Evolutionary conservation across 352 stramenopile genomes (phyloP), one percentile per base, ranked within the genome.

Genomic region (Lagenidium giganteum): DNA sequence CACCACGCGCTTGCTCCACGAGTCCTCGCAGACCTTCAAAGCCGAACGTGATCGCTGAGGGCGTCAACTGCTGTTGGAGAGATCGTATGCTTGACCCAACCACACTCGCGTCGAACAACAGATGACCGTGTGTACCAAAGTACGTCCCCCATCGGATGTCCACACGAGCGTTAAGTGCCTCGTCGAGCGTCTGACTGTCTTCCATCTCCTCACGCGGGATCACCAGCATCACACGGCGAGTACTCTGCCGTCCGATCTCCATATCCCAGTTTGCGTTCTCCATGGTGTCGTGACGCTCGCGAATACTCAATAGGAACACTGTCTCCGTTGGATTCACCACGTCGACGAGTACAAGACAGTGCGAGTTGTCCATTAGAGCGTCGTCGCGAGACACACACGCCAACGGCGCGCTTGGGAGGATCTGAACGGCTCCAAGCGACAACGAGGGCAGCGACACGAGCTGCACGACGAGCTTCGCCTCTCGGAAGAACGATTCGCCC

Each of bases 281-380:
- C 1, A 38, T 20, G 16, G 11, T 18, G 16, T 13, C 16, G 32
- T 38, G 32, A 20, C 11, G 11, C 16, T 38, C 32, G 13, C 43
- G 56, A 18, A 86, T 38, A 6, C 62, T 56, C 6, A 89, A 64
- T 20, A 53, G 51, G 51, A 89, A 89, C 3, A 63, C 67, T 5
- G 74, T 90, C 60, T 87, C 74, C 0, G 74, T 87, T 1, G 72
- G 78, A 49, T 90, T 90, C 21, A 64, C 51, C 2, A 90, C 41
- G 17, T 90, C 61, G 6, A 84, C 54, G 5, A 80, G 40, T 18
- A 83, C 50, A 23, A 67, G 30, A 26, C 65, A 80, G 47, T 66
- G 61, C 20, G 47, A 57, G 45, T 85, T 63, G 44, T 90, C 72
- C 32, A 70, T 72, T 18, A 42, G 8, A 42, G 8, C 14, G 14